Evolutionary conservation across 2,329 filamentous ascomycete species (phyloP).

Genomic region (Colletotrichum gloeosporioides): DNA sequence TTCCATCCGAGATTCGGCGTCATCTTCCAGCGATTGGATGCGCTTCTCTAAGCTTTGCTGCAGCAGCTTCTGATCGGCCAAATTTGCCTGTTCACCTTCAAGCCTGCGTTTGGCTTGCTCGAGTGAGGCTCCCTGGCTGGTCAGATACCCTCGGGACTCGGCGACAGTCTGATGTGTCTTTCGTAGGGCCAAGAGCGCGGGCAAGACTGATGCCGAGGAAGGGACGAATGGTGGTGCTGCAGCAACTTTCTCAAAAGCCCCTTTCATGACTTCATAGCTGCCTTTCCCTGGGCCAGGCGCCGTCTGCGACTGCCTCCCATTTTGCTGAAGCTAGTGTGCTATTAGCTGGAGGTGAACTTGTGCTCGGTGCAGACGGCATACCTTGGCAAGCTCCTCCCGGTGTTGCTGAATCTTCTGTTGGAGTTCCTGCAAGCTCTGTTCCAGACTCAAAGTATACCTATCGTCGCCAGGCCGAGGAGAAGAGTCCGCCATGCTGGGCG

Average conservation of each 20-base stretch:
- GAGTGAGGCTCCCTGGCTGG: conserved; percentile 45
- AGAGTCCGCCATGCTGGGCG: not conserved
- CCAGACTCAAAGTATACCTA: conserved; percentile 60
- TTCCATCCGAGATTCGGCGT: conserved; percentile 60
- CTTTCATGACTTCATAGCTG: conserved; percentile 59
- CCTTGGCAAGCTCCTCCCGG: conserved; percentile 48
- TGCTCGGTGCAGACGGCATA: not conserved
- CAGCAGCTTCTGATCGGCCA: conserved; percentile 63
- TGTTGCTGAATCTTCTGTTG: conserved; percentile 62
- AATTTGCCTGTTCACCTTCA: conserved; percentile 53
- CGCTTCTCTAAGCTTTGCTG: conserved; percentile 59
- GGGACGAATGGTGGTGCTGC: conserved; percentile 70
- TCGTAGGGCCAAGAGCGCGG: conserved; percentile 73
- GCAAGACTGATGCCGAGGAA: conserved; percentile 69
- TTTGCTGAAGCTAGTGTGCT: conserved; percentile 23
- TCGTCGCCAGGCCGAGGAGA: conserved; percentile 24
- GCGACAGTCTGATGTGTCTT: conserved; percentile 68
- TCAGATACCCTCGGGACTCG: conserved; percentile 67
- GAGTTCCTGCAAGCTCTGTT: conserved; percentile 72
- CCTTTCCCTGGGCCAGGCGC: conserved; percentile 12
- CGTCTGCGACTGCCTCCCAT: not conserved
- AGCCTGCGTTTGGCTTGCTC: conserved; percentile 51
- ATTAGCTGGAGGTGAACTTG: not conserved
- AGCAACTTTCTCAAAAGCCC: conserved; percentile 70
- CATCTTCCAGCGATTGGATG: conserved; percentile 63